Percentiles rank a stretch among this genome's conserved stretches.
Conservation (phyloP, 2,329 filamentous ascomycete genomes). For the Xylaria hypoxylon region DNA sequence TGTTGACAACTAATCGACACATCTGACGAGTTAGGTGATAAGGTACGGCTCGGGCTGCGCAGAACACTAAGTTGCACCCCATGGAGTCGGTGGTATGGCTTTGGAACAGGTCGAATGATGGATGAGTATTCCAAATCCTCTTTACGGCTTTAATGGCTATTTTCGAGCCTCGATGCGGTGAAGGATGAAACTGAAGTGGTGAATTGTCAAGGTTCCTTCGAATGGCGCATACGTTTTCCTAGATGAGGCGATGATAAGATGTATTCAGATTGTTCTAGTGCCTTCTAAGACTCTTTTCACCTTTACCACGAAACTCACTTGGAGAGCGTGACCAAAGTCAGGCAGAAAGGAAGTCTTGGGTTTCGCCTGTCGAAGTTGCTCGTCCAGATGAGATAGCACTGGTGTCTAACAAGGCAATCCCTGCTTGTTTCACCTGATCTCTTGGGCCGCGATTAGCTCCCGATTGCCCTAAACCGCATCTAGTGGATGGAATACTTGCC, state of each 20-base stretch:
- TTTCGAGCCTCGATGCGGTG: not conserved
- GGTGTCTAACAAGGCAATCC: slow-evolving; percentile 28
- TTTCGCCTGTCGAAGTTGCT: not conserved
- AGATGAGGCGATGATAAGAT: not conserved
- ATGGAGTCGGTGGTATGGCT: not conserved
- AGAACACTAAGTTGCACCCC: not conserved
- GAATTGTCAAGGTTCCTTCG: slow-evolving; percentile 7
- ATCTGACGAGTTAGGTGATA: not conserved
- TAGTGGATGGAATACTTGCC: slow-evolving; percentile 11
- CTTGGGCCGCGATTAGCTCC: slow-evolving; percentile 39
- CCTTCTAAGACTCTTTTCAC: not conserved
- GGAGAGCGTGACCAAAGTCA: slow-evolving; percentile 4
- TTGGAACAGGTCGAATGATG: slow-evolving; percentile 4
- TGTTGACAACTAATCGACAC: slow-evolving; percentile 4
- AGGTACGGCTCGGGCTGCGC: not conserved
- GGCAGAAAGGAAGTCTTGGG: slow-evolving; percentile 8
- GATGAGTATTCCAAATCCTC: slow-evolving; percentile 2
- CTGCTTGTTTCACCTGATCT: slow-evolving; percentile 40
- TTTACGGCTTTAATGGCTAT: not conserved
- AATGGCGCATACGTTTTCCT: slow-evolving; percentile 1
- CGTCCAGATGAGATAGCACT: not conserved
- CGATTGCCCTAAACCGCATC: slow-evolving; percentile 25
- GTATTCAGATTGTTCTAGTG: slow-evolving; percentile 14
- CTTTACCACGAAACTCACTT: slow-evolving; percentile 1
- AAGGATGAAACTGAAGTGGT: slow-evolving; percentile 4